These are phyloP conservation scores for Magnaporthales sp. DNA, from an alignment of 2,329 filamentous ascomycete genomes.

Conservation along the genomic window DNA sequence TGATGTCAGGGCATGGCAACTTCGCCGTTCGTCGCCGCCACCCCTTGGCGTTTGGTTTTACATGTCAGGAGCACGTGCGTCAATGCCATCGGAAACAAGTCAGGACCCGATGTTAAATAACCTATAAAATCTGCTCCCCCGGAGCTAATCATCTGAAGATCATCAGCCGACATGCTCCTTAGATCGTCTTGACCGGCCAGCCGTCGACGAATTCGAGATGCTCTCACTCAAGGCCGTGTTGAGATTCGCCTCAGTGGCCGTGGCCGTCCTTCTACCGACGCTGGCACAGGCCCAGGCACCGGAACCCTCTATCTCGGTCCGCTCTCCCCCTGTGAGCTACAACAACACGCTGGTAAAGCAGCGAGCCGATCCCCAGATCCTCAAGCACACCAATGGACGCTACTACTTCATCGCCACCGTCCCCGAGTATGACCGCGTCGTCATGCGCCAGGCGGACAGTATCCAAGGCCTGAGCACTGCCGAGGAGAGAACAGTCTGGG, in stretches of 20 bases:
- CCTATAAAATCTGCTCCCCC: not conserved
- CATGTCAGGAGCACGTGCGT: not conserved
- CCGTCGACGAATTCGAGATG: not conserved
- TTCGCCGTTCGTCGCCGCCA: not conserved
- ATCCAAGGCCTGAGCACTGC: conserved; percentile 13
- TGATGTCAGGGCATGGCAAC: not conserved
- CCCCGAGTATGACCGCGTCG: conserved; percentile 10
- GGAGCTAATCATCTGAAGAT: not conserved
- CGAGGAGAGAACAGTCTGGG: conserved; percentile 8
- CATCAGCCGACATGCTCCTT: not conserved
- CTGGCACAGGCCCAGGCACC: conserved; percentile 1
- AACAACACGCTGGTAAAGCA: conserved; percentile 19
- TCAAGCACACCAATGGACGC: conserved; percentile 16
- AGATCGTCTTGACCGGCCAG: not conserved
- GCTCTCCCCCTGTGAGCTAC: conserved; percentile 17
- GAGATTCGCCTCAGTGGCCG: conserved; percentile 1
- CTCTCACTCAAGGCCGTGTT: conserved; percentile 2
- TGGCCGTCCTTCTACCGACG: not conserved
- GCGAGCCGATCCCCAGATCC: conserved; percentile 20
- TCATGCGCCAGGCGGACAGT: conserved; percentile 10
- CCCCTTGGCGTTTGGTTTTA: not conserved
- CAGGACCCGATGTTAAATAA: not conserved
- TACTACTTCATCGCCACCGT: conserved; percentile 14
- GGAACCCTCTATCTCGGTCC: not conserved
- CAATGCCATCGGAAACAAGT: not conserved